These are phyloP conservation scores for Aeschynomene evenia DNA, from an alignment of 306 rosid species.

Conservation along the genomic window DNA sequence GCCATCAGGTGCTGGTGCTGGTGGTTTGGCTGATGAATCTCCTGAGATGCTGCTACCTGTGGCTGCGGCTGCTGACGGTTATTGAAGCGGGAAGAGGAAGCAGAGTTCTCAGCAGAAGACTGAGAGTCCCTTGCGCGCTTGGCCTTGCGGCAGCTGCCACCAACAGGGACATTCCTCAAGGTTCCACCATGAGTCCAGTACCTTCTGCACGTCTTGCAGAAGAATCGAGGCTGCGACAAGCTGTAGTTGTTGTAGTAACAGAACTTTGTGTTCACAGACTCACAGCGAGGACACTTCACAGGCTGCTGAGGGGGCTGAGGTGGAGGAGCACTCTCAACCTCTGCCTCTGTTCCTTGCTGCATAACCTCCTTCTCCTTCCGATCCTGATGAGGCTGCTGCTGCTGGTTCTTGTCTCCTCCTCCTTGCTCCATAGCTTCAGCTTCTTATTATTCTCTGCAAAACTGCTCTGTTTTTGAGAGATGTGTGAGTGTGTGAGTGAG, in stretches of 20 bases:
- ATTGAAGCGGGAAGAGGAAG: conserved; percentile 22
- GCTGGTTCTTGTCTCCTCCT: conserved; percentile 19
- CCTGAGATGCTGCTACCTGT: background rate
- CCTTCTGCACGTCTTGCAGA: conserved; percentile 59
- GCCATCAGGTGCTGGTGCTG: too few species aligned
- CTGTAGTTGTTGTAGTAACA: conserved; percentile 74
- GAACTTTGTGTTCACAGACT: conserved; percentile 60
- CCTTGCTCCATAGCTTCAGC: conserved; percentile 31
- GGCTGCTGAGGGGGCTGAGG: conserved; percentile 26
- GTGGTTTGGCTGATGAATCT: background rate
- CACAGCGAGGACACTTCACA: conserved; percentile 55
- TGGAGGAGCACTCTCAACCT: background rate
- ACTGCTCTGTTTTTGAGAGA: background rate
- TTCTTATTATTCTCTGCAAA: background rate
- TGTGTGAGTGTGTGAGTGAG: background rate
- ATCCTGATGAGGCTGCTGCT: conserved; percentile 2
- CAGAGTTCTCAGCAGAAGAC: conserved; percentile 1
- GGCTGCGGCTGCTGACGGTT: background rate
- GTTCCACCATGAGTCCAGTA: conserved; percentile 78
- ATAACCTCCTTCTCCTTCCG: background rate
- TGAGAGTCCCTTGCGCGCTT: conserved; percentile 38
- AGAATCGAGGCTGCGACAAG: conserved; percentile 60
- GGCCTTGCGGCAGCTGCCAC: conserved; percentile 55
- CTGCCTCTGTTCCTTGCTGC: background rate
- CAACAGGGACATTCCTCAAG: conserved; percentile 63